Evolutionary conservation across 495 filamentous ascomycete species (phyloP), one percentile per base, ranked within the genome.

Genomic region (Penicillium macrosclerotiorum): DNA sequence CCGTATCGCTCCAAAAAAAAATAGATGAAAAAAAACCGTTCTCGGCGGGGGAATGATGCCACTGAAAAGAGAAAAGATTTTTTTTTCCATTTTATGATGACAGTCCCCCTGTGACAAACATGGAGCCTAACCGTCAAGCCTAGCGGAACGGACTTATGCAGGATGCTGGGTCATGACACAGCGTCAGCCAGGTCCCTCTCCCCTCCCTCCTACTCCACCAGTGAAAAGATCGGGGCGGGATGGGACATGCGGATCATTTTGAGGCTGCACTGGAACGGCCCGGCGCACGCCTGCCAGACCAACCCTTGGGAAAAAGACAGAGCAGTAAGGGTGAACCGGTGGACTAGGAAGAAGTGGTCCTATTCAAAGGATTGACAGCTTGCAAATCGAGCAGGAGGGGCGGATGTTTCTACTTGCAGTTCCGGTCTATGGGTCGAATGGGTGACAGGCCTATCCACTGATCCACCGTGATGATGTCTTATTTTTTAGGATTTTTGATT

Each of bases 181-280:
- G 64, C 57, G 59, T 68, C 65, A 69, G 62, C 65, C 52, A 59
- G 52, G 60, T 56, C 50, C 51, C 50, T 5, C n/a, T 62, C 60
- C 52, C 62, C 55, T 50, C 50, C 52, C 20, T 29, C 35, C 20
- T 59, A 57, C 58, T 63, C 62, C 60, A 64, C 67, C 66, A 68
- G 58, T 68, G 48, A 63, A 63, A 38, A 57, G 55, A 59, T 37
- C 50, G 55, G 52, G 46, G 57, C 57, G 63, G 64, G 60, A 60
- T 27, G 59, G 55, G 62, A 65, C 51, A 63, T 73, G 71, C 71
- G 69, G 68, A 73, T 72, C 69, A 73, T 72, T 61, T 57, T 67
- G 69, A 72, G 71, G 68, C 71, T 75, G 71, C 71, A 64, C 68
- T 68, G 71, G 71, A 67, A 71, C 71, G 71, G 71, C 57, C 71